Conservation (phyloP, 148 eudicot genomes). For the Amaranthus palmeri region DNA sequence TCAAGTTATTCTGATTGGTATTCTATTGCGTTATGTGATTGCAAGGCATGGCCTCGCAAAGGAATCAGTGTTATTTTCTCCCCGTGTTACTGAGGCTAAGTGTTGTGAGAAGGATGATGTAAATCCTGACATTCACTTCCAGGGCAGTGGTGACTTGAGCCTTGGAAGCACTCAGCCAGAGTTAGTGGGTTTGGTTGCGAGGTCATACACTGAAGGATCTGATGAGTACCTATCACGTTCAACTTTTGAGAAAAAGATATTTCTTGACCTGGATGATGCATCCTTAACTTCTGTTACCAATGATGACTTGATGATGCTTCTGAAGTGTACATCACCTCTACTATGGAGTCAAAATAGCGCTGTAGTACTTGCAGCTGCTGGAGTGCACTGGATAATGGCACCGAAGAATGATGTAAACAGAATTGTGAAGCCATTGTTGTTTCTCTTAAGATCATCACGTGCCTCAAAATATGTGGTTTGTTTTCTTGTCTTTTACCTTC, state of each 20-base stretch:
- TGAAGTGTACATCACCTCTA: conserved; percentile 88
- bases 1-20: conserved; percentile 77
- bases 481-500: not conserved
- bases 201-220: conserved; percentile 90
- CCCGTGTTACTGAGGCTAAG: conserved; percentile 28
- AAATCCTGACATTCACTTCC: conserved; percentile 24
- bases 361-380: conserved; percentile 96
- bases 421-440: conserved; percentile 87
- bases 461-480: conserved; percentile 88
- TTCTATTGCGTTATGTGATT: conserved; percentile 76
- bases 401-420: conserved; percentile 63
- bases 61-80: conserved; percentile 71
- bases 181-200: conserved; percentile 47
- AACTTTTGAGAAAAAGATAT: conserved; percentile 25
- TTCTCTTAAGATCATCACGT: conserved; percentile 77
- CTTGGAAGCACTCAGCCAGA: conserved; percentile 35
- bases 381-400: conserved; percentile 98
- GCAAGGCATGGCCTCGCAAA: conserved; percentile 93
- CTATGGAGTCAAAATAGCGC: conserved; percentile 98
- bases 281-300: conserved; percentile 59
- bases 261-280: conserved; percentile 37
- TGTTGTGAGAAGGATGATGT: conserved; percentile 34
- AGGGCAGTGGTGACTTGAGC: conserved; percentile 28
- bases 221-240: conserved; percentile 78
- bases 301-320: conserved; percentile 78